phyloP scores from a whole-genome alignment of 108 stramenopile genomes.

The Fistulifera pelliculosa region DNA sequence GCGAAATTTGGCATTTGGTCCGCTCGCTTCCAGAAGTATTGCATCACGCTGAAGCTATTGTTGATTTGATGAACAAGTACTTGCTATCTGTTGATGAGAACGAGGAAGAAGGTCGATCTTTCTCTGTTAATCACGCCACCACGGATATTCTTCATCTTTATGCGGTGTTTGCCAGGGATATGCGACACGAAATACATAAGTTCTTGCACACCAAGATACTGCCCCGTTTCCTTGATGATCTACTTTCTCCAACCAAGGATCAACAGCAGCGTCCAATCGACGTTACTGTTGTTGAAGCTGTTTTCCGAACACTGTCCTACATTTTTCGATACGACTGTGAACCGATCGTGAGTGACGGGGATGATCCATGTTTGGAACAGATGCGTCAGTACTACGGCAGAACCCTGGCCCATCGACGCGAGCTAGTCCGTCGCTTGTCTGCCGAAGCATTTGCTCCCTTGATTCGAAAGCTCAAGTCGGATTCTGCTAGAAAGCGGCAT shows the following conservation, averaged over 20 bases:
- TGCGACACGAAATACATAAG: constrained; percentile 76
- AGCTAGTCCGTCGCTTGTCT: constrained; percentile 57
- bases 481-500: constrained; percentile 52
- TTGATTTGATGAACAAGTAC: constrained; percentile 48
- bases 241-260: constrained; percentile 61
- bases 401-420: constrained; percentile 61
- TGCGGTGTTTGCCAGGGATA: constrained; percentile 72
- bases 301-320: constrained; percentile 70
- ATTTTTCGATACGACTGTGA: constrained; percentile 75
- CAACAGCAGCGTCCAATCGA: constrained; percentile 53
- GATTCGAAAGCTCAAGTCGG: constrained; percentile 52
- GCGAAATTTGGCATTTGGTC: constrained; percentile 52
- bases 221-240: constrained; percentile 62
- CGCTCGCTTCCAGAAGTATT: constrained; percentile 74
- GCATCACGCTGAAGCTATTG: constrained; percentile 57
- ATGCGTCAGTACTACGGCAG: constrained; percentile 75
- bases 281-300: constrained; percentile 68
- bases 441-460: constrained; percentile 76
- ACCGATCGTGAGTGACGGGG: constrained; percentile 21
- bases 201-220: constrained; percentile 51
- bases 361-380: constrained; percentile 40
- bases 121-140: constrained; percentile 69
- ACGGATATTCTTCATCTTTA: constrained; percentile 73
- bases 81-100: constrained; percentile 37
- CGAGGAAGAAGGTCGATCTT: constrained; percentile 24